These are phyloP conservation scores for Globisporangium viniferum DNA, from an alignment of 352 stramenopile species.

Conservation along the genomic window DNA sequence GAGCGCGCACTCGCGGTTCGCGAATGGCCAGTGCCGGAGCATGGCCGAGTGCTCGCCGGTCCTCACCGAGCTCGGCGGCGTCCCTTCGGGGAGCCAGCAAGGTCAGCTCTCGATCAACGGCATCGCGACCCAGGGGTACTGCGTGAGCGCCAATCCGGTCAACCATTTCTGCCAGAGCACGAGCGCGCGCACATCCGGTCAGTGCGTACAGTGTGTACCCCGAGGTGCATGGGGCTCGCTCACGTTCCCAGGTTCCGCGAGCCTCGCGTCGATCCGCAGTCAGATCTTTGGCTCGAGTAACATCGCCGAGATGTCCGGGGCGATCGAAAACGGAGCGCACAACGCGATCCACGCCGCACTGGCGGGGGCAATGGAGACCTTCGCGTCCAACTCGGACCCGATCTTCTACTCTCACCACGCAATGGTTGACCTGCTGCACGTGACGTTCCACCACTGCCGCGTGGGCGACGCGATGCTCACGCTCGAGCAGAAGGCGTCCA, in stretches of 20 bases:
- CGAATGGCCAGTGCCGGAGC: slow-evolving; percentile 2
- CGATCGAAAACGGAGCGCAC: slow-evolving; percentile 45
- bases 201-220: slow-evolving; percentile 37
- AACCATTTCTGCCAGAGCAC: slow-evolving; percentile 52
- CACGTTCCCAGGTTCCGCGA: slow-evolving; percentile 27
- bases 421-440: slow-evolving; percentile 42
- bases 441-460: slow-evolving; percentile 61
- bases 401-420: slow-evolving; percentile 63
- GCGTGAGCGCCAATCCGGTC: slow-evolving; percentile 25
- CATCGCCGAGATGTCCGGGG: slow-evolving; percentile 21
- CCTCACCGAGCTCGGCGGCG: slow-evolving; percentile 43
- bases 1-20: neutral
- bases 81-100: slow-evolving; percentile 5
- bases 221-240: slow-evolving; percentile 22
- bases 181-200: slow-evolving; percentile 18
- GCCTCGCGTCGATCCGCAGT: slow-evolving; percentile 38
- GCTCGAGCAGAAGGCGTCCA: slow-evolving; percentile 27
- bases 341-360: slow-evolving; percentile 48
- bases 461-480: slow-evolving; percentile 23
- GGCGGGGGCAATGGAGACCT: slow-evolving; percentile 41
- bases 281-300: slow-evolving; percentile 42
- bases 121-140: slow-evolving; percentile 27
- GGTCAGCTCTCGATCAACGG: slow-evolving; percentile 30
- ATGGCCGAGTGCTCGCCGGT: slow-evolving; percentile 5
- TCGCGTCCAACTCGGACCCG: slow-evolving; percentile 46